Evolutionary conservation across 2,329 filamentous ascomycete genomes (phyloP).

Genomic region (Penicillium sp.): DNA sequence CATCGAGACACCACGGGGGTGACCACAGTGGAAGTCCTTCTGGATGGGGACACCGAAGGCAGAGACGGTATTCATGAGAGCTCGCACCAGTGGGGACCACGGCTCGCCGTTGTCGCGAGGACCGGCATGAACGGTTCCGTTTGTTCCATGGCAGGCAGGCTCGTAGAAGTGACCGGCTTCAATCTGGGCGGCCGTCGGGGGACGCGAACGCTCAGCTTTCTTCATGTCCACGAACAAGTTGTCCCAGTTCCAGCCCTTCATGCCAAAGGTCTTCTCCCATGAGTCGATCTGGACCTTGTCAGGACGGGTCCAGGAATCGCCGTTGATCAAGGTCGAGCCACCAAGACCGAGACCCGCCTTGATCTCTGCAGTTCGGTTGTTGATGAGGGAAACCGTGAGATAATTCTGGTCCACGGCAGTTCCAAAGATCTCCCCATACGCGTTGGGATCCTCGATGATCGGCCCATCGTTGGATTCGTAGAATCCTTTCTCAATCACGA

Average conservation of each 20-base stretch:
- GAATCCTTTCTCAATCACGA: slow-evolving; percentile 32
- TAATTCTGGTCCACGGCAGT: slow-evolving; percentile 25
- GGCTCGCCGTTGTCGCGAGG: slow-evolving; percentile 21
- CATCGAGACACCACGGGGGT: slow-evolving; percentile 33
- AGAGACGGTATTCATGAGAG: slow-evolving; percentile 23
- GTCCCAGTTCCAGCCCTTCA: slow-evolving; percentile 47
- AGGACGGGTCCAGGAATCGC: slow-evolving; percentile 31
- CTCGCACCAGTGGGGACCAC: slow-evolving; percentile 23
- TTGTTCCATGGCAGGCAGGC: slow-evolving; percentile 22
- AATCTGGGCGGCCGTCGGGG: slow-evolving; percentile 19
- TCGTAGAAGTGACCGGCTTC: slow-evolving; percentile 25
- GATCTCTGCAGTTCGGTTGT: slow-evolving; percentile 22
- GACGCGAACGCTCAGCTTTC: slow-evolving; percentile 32
- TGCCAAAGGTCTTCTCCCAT: slow-evolving; percentile 41
- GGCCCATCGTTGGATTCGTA: slow-evolving; percentile 27
- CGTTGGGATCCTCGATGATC: slow-evolving; percentile 26
- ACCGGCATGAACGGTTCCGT: slow-evolving; percentile 24
- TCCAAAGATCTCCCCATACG: slow-evolving; percentile 28
- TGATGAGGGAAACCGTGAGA: slow-evolving; percentile 16
- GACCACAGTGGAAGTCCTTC: slow-evolving; percentile 25
- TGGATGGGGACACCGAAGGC: slow-evolving; percentile 16
- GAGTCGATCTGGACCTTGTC: slow-evolving; percentile 27
- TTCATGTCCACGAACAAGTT: slow-evolving; percentile 49
- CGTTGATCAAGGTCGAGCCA: slow-evolving; percentile 31
- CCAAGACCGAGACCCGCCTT: slow-evolving; percentile 28